Conservation (phyloP, 495 filamentous ascomycete species). For the Rostrohypoxylon terebratum region DNA sequence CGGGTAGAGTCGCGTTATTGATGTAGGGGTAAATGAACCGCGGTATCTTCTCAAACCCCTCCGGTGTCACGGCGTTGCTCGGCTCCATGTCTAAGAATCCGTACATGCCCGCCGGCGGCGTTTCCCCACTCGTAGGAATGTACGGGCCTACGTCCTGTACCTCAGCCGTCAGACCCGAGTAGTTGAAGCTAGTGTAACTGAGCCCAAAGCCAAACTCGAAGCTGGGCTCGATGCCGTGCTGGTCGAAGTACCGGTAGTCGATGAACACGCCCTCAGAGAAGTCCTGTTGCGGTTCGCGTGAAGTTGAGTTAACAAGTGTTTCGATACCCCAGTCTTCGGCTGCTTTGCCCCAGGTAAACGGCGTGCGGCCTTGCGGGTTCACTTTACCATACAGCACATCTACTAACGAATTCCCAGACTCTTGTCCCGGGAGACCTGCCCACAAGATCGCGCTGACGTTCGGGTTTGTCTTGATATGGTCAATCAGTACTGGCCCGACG, state of each 20-base stretch:
- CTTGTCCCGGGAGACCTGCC: constrained; percentile 66
- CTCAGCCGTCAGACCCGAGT: constrained; percentile 45
- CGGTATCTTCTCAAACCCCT: constrained; percentile 54
- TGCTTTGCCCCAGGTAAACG: constrained; percentile 65
- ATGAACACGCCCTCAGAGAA: constrained; percentile 64
- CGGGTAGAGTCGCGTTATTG: constrained; percentile 41
- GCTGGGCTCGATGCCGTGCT: constrained; percentile 56
- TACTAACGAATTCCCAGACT: constrained; percentile 64
- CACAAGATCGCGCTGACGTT: constrained; percentile 70
- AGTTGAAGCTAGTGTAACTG: constrained; percentile 60
- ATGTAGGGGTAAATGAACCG: constrained; percentile 57
- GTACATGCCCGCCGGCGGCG: constrained; percentile 49
- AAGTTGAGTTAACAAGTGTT: constrained; percentile 51
- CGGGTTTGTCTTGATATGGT: constrained; percentile 61
- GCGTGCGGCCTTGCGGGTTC: constrained; percentile 65
- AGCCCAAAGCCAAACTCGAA: constrained; percentile 66
- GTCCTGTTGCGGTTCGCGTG: constrained; percentile 49
- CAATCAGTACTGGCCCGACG: constrained; percentile 62
- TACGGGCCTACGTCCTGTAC: constrained; percentile 32
- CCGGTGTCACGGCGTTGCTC: constrained; percentile 50
- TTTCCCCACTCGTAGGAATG: constrained; percentile 39
- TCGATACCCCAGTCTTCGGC: constrained; percentile 62
- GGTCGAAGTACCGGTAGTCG: constrained; percentile 66
- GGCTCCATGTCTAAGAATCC: constrained; percentile 47
- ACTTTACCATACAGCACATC: constrained; percentile 65